Evolutionary conservation across 805 yeast genomes (phyloP).

Genomic region (Wickerhamomyces xylosicus): DNA sequence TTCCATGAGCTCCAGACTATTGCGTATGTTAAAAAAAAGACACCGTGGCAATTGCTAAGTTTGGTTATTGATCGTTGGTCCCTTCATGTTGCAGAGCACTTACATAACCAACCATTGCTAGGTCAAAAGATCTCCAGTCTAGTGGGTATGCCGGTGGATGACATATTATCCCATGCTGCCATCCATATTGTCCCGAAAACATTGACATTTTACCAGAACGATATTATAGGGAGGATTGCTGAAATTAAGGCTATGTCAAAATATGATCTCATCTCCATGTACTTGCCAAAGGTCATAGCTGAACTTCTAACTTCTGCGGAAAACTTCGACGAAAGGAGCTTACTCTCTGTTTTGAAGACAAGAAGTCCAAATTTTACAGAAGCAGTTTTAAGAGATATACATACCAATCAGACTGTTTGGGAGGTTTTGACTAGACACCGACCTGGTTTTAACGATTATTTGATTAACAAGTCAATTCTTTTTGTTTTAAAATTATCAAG

Average conservation of each 20-base stretch:
- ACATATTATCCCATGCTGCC: conserved; percentile 59
- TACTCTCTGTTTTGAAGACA: conserved; percentile 43
- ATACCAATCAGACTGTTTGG: conserved; percentile 24
- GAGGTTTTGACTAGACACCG: conserved; percentile 34
- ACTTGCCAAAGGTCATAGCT: conserved; percentile 46
- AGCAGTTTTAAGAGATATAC: no score
- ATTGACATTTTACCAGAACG: conserved; percentile 53
- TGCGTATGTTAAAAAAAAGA: conserved; percentile 42
- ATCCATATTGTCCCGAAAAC: conserved; percentile 70
- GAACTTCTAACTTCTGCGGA: conserved; percentile 42
- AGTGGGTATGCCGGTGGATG: conserved; percentile 48
- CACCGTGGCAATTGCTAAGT: conserved; percentile 72
- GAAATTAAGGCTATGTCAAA: conserved; percentile 34
- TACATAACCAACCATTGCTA: conserved; percentile 38
- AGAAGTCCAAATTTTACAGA: no score
- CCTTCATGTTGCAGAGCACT: conserved; percentile 45
- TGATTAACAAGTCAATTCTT: conserved; percentile 28
- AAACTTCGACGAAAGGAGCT: conserved; percentile 35
- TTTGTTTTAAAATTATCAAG: conserved; percentile 29
- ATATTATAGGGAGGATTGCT: conserved; percentile 54
- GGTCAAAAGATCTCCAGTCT: conserved; percentile 53
- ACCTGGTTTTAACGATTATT: conserved; percentile 21
- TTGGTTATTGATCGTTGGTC: conserved; percentile 73
- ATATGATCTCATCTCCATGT: conserved; percentile 35
- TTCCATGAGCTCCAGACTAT: conserved; percentile 51